A percentile compares a stretch with the other conserved stretches of the same genome.
Evolutionary conservation across 345 rosid species (phyloP).

Genomic region (Sonneratia alba): DNA sequence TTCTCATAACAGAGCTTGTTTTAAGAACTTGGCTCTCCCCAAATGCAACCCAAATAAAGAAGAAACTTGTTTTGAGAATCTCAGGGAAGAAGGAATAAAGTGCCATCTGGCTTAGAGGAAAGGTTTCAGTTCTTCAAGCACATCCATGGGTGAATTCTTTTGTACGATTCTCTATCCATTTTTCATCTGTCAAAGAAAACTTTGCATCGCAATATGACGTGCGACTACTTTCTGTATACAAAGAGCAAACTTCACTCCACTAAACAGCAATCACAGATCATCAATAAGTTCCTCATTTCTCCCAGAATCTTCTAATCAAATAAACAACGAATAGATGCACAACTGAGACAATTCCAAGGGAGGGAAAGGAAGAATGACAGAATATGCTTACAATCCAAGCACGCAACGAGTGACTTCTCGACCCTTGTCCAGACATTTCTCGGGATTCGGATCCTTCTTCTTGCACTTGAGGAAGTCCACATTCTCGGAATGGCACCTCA

Average conservation of each 20-base stretch:
- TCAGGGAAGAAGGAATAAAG: background rate
- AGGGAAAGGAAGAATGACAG: background rate
- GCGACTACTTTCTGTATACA: background rate
- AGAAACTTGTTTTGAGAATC: background rate
- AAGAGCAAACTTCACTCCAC: background rate
- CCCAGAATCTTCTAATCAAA: background rate
- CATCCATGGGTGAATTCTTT: background rate
- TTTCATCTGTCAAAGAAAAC: background rate
- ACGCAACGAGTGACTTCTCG: slow-evolving; percentile 93
- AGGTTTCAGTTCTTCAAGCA: background rate
- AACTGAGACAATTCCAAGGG: background rate
- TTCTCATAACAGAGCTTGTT: background rate
- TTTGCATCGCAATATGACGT: background rate
- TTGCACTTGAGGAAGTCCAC: slow-evolving; percentile 90
- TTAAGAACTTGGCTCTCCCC: background rate
- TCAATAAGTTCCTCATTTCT: background rate
- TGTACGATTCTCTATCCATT: too few relatives aligned
- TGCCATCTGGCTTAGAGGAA: background rate
- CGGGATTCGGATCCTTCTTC: slow-evolving; percentile 95
- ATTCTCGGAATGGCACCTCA: slow-evolving; percentile 62
- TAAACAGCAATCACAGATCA: background rate
- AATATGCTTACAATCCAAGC: slow-evolving; percentile 57
- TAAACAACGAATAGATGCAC: background rate
- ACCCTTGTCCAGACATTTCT: slow-evolving; percentile 95
- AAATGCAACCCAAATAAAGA: background rate